Evolutionary conservation across 78 protist genomes (phyloP), one percentile per base, ranked within the genome.

Genomic region (Diacronema lutheri): DNA sequence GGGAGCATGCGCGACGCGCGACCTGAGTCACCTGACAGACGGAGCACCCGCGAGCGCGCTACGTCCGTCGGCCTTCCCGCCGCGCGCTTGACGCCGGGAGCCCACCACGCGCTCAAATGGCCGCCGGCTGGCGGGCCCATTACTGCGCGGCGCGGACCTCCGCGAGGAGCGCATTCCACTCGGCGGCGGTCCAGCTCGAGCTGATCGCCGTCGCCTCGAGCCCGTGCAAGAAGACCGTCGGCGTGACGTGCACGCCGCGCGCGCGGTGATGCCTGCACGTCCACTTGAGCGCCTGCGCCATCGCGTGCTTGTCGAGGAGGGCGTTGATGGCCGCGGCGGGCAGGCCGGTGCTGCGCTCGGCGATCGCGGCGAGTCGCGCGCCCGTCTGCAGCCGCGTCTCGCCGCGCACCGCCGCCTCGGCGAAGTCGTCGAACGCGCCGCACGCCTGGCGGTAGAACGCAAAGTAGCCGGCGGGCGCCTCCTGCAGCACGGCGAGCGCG

Each of bases 211-310:
- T 26, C 5, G 87, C 80, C 58, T 83, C 80, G 37, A 83, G 41
- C 3, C 87, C 87, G 50, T 83, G 66, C 62, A 83, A 33, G 79
- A 33, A 26, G 19, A 83, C 87, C 6, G 87, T 83, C 19, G 87
- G 87, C 0, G 87, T 83, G 26, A 83, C 80, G 61, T 83, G 87
- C 40, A 83, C 81, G 12, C 65, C 69, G 7, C 87, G 87, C 69
- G 57, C 38, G 5, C 87, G 87, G 65, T 83, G 87, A 79, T n/a
- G 23, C 80, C 46, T 83, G 31, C 5, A 25, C 9, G 33, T 0
- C 78, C 78, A 83, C 33, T 83, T 83, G 35, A 83, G 1, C 33
- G 1, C 1, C 64, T 82, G 86, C 60, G 78, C 64, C 35, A 55
- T 26, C 41, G 35, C 13, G 58, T 64, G 61, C 46, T 25, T 1